Conservation (phyloP, 2,329 filamentous ascomycete species). For the Shiraia sp. region DNA sequence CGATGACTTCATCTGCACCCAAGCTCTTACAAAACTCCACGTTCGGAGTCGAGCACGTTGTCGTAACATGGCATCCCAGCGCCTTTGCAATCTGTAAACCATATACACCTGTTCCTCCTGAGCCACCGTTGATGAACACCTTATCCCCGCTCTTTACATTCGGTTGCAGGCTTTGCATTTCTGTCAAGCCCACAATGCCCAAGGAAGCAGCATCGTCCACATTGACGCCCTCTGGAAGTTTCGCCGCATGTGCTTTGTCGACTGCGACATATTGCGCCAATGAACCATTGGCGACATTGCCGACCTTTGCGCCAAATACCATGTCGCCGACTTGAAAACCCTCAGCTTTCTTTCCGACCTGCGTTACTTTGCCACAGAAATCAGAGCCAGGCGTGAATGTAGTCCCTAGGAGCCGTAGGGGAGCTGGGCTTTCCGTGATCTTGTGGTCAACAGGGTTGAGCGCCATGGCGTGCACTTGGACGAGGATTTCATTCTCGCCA, state of each 20-base stretch:
- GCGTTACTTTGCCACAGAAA: constrained; percentile 55
- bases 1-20: constrained; percentile 66
- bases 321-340: constrained; percentile 41
- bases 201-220: constrained; percentile 43
- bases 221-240: constrained; percentile 30
- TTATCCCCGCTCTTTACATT: constrained; percentile 51
- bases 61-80: constrained; percentile 62
- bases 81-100: constrained; percentile 67
- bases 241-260: constrained; percentile 16
- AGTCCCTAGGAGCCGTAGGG: constrained; percentile 39
- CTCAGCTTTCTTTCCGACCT: constrained; percentile 30
- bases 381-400: constrained; percentile 53
- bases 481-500: constrained; percentile 54
- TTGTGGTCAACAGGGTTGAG: constrained; percentile 71
- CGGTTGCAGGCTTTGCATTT: constrained; percentile 43
- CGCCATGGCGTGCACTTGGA: constrained; percentile 58
- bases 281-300: constrained; percentile 38
- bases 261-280: constrained; percentile 45
- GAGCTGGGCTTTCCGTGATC: constrained; percentile 54
- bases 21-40: constrained; percentile 59
- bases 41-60: constrained; percentile 63
- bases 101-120: constrained; percentile 64
- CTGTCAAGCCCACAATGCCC: constrained; percentile 45
- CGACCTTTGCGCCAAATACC: constrained; percentile 46
- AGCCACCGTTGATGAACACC: constrained; percentile 68